phyloP scores from a whole-genome alignment of 108 stramenopile species.

The Cyclostephanos tholiformis region DNA sequence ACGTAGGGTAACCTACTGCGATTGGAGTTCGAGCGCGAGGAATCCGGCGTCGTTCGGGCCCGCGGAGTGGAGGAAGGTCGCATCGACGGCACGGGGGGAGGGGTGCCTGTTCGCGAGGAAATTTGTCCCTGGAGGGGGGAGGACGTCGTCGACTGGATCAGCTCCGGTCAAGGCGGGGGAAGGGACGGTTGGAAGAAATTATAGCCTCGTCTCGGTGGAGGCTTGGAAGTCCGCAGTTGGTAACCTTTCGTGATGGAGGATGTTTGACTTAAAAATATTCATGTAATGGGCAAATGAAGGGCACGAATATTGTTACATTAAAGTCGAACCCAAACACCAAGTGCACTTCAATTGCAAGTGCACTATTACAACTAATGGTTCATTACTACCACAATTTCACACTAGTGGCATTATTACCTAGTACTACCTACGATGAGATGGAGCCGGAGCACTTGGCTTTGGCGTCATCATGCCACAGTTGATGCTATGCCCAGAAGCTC shows the following conservation, averaged over 20 bases:
- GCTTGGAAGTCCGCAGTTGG: constrained; percentile 32
- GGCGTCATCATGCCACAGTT: too few species aligned
- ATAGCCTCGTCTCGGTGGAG: constrained; percentile 34
- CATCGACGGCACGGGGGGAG: constrained; percentile 57
- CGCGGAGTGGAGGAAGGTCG: constrained; percentile 66
- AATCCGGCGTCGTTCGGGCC: constrained; percentile 75
- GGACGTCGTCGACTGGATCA: background rate
- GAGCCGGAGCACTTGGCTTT: too few species aligned
- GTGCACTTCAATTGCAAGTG: too few species aligned
- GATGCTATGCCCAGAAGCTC: too few species aligned
- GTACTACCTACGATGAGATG: too few species aligned
- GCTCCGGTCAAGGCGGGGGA: background rate
- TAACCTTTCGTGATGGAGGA: background rate
- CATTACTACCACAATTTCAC: too few species aligned
- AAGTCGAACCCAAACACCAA: too few species aligned
- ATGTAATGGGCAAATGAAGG: background rate
- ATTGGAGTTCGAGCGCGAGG: constrained; percentile 78
- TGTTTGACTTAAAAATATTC: background rate
- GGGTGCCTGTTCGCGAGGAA: constrained; percentile 87
- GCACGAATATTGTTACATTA: too few species aligned
- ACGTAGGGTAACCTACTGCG: constrained; percentile 77
- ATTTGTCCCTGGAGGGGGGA: constrained; percentile 51
- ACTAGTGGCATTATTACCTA: too few species aligned
- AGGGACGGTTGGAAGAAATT: background rate
- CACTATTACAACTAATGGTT: too few species aligned